Evolutionary conservation across 345 rosid genomes (phyloP), one percentile per base, ranked within the genome.

Genomic region (Pseudoturritis turrita): DNA sequence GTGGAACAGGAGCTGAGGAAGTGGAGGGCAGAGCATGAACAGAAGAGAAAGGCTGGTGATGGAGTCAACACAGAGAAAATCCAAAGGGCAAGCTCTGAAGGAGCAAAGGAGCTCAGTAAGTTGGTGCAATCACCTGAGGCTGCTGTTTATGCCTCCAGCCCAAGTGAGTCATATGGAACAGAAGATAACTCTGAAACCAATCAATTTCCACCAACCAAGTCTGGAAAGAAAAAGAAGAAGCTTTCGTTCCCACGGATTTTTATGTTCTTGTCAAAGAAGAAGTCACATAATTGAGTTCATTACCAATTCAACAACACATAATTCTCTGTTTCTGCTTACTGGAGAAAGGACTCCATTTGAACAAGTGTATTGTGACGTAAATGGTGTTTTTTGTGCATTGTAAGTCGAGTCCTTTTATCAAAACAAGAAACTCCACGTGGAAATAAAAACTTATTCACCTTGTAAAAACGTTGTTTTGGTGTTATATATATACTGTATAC

Each of bases 1-100:
- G 80, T 85, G 29, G 98, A 93, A 68, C 96, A 93, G 9, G 97
- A 93, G 80, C 61, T 90, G 65, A 82, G 98, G 79, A 86, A 78
- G 52, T 90, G 97, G 97, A 86, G 97, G 68, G 84, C 87, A 19
- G 98, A 93, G 62, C 86, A 89, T 5, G 94, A 87, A 84, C 92
- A 83, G 62, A 81, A 74, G 57, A 79, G 96, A 60, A 88, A 84
- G 78, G 83, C 84, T 31, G 68, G 62, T 29, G 68, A 51, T 56
- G 88, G 77, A 70, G 62, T 40, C n/a, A 78, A 50, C 58, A 53
- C 69, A 49, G 52, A 8, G 37, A 81, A 59, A 73, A 75, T 36
- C 78, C 89, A 71, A 6, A 76, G 75, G 21, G 36, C 25, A 68
- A 80, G 81, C 77, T 59, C 71, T 10, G 86, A 81, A 66, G 33